Conservation (phyloP, 495 filamentous ascomycete species). For the Barbatosphaeria neglecta region DNA sequence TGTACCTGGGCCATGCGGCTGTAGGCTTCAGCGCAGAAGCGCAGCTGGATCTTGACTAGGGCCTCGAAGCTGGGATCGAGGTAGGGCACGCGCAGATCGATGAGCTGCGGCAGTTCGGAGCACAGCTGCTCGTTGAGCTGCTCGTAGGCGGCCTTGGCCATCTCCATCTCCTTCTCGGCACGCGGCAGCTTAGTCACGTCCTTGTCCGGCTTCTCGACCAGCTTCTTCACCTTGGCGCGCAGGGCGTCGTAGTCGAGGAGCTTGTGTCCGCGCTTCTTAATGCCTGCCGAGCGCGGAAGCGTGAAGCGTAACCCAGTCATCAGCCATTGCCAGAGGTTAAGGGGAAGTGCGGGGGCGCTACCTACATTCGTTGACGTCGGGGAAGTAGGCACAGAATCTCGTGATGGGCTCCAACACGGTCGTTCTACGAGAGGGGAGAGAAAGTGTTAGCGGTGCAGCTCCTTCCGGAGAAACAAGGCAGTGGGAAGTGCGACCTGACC, state of each 20-base stretch:
- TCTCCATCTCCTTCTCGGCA: constrained; percentile 86
- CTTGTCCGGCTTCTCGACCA: constrained; percentile 97
- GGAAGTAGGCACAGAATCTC: constrained; percentile 95
- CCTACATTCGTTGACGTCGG: constrained; percentile 94
- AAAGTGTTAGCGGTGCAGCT: background rate
- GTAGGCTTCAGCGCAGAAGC: constrained; percentile 97
- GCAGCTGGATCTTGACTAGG: constrained; percentile 93
- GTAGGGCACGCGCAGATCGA: constrained; percentile 93
- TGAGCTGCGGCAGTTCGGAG: constrained; percentile 88
- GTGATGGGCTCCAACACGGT: constrained; percentile 92
- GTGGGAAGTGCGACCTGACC: too few species aligned
- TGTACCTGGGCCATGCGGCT: constrained; percentile 96
- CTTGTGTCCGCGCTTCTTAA: constrained; percentile 97
- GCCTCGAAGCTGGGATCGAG: constrained; percentile 95
- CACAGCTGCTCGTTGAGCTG: constrained; percentile 91
- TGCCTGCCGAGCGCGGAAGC: constrained; percentile 55
- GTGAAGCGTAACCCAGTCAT: too few species aligned
- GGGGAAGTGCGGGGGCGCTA: background rate
- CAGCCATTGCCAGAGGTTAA: background rate
- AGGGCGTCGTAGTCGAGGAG: constrained; percentile 95
- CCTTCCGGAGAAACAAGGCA: background rate
- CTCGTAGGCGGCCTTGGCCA: constrained; percentile 88
- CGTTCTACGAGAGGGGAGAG: constrained; percentile 36
- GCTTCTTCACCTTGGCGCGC: constrained; percentile 88
- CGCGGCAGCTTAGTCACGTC: constrained; percentile 89